Conservation (phyloP, 768 basidiomycete genomes). For the Termitomyces sp. region DNA sequence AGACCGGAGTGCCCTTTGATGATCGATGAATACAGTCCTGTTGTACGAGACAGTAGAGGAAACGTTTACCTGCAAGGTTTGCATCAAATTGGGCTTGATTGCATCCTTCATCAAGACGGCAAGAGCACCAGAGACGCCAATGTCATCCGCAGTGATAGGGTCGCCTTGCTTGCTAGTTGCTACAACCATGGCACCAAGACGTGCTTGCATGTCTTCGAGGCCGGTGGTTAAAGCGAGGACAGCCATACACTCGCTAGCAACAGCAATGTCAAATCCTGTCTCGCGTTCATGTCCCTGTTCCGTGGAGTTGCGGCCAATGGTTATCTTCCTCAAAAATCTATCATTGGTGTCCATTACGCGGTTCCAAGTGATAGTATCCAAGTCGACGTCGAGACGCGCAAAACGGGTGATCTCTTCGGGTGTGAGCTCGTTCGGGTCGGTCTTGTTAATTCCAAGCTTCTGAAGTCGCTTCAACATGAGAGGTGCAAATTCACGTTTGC, state of each 20-base stretch:
- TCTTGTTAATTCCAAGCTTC: conserved; percentile 95
- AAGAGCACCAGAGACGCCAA: conserved; percentile 92
- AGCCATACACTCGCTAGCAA: conserved; percentile 98
- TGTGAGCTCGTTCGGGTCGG: conserved; percentile 85
- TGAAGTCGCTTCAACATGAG: conserved; percentile 94
- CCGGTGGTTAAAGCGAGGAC: conserved; percentile 89
- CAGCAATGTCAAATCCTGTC: conserved; percentile 94
- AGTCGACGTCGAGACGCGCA: conserved; percentile 88
- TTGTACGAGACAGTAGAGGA: background rate
- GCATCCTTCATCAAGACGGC: conserved; percentile 98
- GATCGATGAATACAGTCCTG: background rate
- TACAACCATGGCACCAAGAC: conserved; percentile 95
- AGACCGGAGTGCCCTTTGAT: conserved; percentile 89
- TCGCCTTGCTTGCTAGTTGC: conserved; percentile 89
- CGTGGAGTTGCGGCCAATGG: conserved; percentile 84
- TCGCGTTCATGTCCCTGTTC: conserved; percentile 87
- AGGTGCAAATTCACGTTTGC: conserved; percentile 89
- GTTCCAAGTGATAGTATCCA: conserved; percentile 94
- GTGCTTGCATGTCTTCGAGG: conserved; percentile 86
- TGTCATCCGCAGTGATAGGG: conserved; percentile 92
- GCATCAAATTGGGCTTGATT: conserved; percentile 99
- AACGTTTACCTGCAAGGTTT: conserved; percentile 72
- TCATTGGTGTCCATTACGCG: conserved; percentile 97
- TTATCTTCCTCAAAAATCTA: conserved; percentile 91
- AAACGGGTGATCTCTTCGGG: conserved; percentile 89